Conservation (phyloP, 2,329 filamentous ascomycete species). For the Uncinocarpus reesii region DNA sequence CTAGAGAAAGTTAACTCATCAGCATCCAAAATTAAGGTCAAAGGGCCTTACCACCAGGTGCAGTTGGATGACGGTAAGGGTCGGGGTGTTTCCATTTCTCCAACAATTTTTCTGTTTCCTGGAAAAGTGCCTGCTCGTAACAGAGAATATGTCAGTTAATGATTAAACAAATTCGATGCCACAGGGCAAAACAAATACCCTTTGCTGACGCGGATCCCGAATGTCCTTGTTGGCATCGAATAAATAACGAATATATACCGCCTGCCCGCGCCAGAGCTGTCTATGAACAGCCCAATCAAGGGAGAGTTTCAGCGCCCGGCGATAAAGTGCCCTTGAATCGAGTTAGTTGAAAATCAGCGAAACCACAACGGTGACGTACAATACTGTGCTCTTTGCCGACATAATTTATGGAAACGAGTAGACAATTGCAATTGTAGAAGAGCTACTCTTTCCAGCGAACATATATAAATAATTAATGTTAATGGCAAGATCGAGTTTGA, state of each 20-base stretch:
- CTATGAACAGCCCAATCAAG: slow-evolving; percentile 94
- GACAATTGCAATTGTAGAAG: no score
- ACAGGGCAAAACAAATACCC: slow-evolving; percentile 44
- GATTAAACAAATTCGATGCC: background rate
- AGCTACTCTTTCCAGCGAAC: no score
- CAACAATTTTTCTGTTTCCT: slow-evolving; percentile 77
- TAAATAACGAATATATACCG: slow-evolving; percentile 84
- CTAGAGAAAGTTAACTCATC: slow-evolving; percentile 42
- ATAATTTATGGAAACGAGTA: slow-evolving; percentile 5
- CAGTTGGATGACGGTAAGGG: slow-evolving; percentile 78
- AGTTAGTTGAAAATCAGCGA: background rate
- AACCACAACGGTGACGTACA: slow-evolving; percentile 25
- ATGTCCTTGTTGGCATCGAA: slow-evolving; percentile 90
- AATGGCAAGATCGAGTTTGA: no score
- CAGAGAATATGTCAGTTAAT: background rate
- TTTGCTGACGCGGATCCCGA: slow-evolving; percentile 72
- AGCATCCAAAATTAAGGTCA: background rate
- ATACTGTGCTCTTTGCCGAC: slow-evolving; percentile 24
- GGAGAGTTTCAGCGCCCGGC: slow-evolving; percentile 81
- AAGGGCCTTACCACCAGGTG: slow-evolving; percentile 66
- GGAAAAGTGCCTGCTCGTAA: slow-evolving; percentile 60
- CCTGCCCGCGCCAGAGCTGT: slow-evolving; percentile 88
- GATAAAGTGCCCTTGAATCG: slow-evolving; percentile 61
- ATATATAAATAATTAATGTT: no score
- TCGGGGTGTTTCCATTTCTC: slow-evolving; percentile 97